phyloP scores from a whole-genome alignment of 805 yeast genomes.

The Scheffersomyces ergatensis region DNA sequence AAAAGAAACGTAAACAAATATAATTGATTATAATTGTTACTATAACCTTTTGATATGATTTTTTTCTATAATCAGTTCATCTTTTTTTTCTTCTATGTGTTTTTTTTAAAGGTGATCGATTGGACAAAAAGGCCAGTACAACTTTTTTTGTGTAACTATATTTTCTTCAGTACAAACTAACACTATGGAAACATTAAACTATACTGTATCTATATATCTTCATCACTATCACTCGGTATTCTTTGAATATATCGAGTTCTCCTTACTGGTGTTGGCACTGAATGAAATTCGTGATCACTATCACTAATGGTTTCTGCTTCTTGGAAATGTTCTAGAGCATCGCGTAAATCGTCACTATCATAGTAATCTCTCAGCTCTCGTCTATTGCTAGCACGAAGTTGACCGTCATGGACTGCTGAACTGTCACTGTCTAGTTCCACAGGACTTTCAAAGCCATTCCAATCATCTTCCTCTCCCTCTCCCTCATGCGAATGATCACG shows the following conservation, averaged over 20 bases:
- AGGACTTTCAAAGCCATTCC: conserved; percentile 17
- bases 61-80: not conserved
- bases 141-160: too few species aligned
- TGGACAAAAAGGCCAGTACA: too few species aligned
- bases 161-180: too few species aligned
- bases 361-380: conserved; percentile 1
- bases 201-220: too few species aligned
- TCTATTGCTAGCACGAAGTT: not conserved
- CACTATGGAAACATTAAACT: too few species aligned
- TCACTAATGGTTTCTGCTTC: conserved; percentile 11
- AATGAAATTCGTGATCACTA: conserved; percentile 12
- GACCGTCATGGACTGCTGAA: conserved; percentile 4
- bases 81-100: not conserved
- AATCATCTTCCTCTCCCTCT: conserved; percentile 3
- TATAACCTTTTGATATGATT: too few species aligned
- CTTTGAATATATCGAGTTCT: not conserved
- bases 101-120: too few species aligned
- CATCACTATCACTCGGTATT: too few species aligned
- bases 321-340: conserved; percentile 24
- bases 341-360: conserved; percentile 17
- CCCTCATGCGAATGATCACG: conserved; percentile 4
- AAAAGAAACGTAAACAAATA: too few species aligned
- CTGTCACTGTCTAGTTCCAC: conserved; percentile 1
- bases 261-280: not conserved
- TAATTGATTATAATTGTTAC: too few species aligned